Percentiles rank a stretch among this genome's conserved stretches.
phyloP scores from a whole-genome alignment of 2,329 filamentous ascomycete genomes.

The Botrytis cinerea region DNA sequence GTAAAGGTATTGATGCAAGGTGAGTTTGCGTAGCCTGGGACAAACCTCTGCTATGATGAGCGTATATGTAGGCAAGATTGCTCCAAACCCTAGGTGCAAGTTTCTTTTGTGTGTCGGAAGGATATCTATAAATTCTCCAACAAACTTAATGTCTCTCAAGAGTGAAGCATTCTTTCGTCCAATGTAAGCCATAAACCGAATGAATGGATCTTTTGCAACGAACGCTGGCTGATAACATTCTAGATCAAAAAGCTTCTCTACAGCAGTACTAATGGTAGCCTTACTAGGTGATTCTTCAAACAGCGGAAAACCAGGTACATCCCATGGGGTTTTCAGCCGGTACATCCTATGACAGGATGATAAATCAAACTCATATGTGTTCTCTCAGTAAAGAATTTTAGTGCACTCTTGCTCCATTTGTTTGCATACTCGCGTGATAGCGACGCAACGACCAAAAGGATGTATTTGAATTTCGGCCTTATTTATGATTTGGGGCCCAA shows the following conservation, averaged over 20 bases:
- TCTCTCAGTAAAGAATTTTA: neutral
- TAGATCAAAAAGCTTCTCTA: neutral
- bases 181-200: neutral
- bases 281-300: neutral
- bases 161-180: neutral
- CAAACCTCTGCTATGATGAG: neutral
- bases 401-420: conserved; percentile 5
- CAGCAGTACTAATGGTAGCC: neutral
- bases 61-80: neutral
- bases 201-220: neutral
- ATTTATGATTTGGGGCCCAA: conserved; percentile 3
- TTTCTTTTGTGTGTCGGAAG: neutral
- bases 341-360: neutral
- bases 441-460: neutral
- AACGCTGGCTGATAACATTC: neutral
- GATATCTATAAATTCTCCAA: neutral
- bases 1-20: neutral
- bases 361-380: neutral
- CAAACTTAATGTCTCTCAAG: neutral
- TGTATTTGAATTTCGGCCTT: neutral
- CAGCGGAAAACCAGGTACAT: neutral
- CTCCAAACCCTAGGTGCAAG: neutral
- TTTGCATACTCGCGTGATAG: neutral
- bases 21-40: neutral
- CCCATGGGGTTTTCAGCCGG: neutral